phyloP scores from a whole-genome alignment of 805 yeast genomes.

The Kockiozyma suomiensis region DNA sequence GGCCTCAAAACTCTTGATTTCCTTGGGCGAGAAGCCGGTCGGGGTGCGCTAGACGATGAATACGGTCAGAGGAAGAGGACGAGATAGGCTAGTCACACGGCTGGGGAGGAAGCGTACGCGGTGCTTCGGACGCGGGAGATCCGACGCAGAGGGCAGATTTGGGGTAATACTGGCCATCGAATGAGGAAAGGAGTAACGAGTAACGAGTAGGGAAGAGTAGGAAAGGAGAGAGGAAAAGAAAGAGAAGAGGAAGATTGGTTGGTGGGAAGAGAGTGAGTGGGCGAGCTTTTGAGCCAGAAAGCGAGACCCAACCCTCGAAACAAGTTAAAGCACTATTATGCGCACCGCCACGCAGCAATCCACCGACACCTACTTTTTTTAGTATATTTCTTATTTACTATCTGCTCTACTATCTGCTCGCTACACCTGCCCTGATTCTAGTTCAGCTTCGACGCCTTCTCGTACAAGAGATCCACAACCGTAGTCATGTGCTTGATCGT shows the following conservation, averaged over 20 bases:
- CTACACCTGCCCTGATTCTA: background rate
- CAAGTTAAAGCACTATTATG: background rate
- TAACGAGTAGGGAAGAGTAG: background rate
- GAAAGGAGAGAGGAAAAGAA: background rate
- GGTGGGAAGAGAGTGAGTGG: no score
- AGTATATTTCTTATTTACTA: no score
- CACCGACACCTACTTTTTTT: no score
- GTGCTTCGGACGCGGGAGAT: constrained; percentile 30
- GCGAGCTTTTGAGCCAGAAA: no score
- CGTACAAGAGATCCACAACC: constrained; percentile 89
- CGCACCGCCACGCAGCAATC: no score
- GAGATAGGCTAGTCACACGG: background rate
- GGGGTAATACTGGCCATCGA: constrained; percentile 12
- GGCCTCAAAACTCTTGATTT: constrained; percentile 79
- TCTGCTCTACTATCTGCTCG: background rate
- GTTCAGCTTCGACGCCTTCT: constrained; percentile 50
- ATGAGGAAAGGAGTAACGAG: constrained; percentile 2
- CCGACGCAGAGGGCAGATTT: constrained; percentile 8
- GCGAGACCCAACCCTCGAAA: no score
- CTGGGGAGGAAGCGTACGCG: constrained; percentile 16
- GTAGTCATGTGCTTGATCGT: constrained; percentile 82
- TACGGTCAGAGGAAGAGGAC: background rate
- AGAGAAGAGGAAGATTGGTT: background rate
- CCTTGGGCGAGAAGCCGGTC: constrained; percentile 90
- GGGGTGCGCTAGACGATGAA: constrained; percentile 59